A percentile compares a stretch with the other conserved stretches of the same genome.
Evolutionary conservation across 257 asterid species (phyloP).

Genomic region (Ligustrum vulgare): DNA sequence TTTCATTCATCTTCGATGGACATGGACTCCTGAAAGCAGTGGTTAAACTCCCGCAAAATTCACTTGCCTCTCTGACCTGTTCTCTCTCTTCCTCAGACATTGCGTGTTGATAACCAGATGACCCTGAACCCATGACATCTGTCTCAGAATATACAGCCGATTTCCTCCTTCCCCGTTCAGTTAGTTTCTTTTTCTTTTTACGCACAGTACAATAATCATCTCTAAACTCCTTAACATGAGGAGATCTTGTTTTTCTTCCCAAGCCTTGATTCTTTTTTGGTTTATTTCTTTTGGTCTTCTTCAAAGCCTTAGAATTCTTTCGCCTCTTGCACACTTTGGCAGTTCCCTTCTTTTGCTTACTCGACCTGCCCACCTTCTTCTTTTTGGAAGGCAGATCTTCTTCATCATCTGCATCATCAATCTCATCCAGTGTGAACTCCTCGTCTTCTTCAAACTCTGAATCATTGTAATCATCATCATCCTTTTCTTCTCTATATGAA

Average conservation of each 20-base stretch:
- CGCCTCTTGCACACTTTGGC: conserved; percentile 23
- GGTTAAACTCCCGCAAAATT: conserved; percentile 40
- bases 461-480: conserved; percentile 26
- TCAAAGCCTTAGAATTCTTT: conserved; percentile 33
- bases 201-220: conserved; percentile 6
- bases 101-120: conserved; percentile 68
- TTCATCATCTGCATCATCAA: conserved; percentile 33
- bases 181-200: conserved; percentile 40
- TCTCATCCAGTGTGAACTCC: conserved; percentile 39
- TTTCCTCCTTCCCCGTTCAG: conserved; percentile 46
- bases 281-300: conserved; percentile 34
- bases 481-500: conserved; percentile 31
- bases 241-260: conserved; percentile 37
- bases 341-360: conserved; percentile 11
- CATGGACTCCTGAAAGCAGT: conserved; percentile 49
- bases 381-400: conserved; percentile 30
- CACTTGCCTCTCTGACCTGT: conserved; percentile 72
- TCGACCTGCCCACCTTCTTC: conserved; percentile 25
- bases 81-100: conserved; percentile 95
- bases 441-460: conserved; percentile 31
- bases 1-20: conserved; percentile 31
- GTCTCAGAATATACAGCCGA: conserved; percentile 55
- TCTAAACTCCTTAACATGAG: neutral
- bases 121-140: conserved; percentile 62
- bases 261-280: conserved; percentile 21